These are phyloP conservation scores for Verticillium nubilum DNA, from an alignment of 2,329 filamentous ascomycete genomes.

Conservation along the genomic window DNA sequence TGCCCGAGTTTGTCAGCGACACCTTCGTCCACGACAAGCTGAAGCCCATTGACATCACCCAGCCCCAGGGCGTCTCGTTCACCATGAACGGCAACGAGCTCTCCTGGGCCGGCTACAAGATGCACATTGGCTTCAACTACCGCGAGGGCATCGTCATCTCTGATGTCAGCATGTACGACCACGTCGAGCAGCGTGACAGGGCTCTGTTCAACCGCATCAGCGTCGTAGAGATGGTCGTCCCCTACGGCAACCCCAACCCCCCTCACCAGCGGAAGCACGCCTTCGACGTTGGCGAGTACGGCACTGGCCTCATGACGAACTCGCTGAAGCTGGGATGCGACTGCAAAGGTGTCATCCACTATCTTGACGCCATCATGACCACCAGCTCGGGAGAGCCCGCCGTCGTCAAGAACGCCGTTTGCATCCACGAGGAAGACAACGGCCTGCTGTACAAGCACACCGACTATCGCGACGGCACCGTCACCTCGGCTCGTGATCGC, in stretches of 20 bases:
- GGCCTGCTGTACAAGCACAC: conserved; percentile 69
- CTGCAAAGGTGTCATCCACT: conserved; percentile 59
- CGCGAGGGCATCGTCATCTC: conserved; percentile 51
- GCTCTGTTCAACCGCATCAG: conserved; percentile 49
- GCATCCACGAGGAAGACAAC: conserved; percentile 64
- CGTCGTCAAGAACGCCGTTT: conserved; percentile 55
- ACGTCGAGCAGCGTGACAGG: conserved; percentile 24
- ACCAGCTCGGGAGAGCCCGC: conserved; percentile 45
- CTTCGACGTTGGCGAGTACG: conserved; percentile 64
- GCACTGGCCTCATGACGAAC: conserved; percentile 59
- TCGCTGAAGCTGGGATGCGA: conserved; percentile 64
- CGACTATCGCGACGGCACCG: conserved; percentile 58
- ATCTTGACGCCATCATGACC: conserved; percentile 44
- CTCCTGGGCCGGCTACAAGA: conserved; percentile 39
- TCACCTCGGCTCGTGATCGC: conserved; percentile 43
- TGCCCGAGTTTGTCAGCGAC: conserved; percentile 62
- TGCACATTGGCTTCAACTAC: conserved; percentile 54
- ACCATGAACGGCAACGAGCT: conserved; percentile 21
- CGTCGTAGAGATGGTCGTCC: conserved; percentile 54
- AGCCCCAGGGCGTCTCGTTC: conserved; percentile 59
- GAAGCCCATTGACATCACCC: conserved; percentile 57
- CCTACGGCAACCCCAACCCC: conserved; percentile 56
- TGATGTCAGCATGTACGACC: conserved; percentile 33
- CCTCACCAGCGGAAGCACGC: conserved; percentile 63
- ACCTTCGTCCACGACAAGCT: conserved; percentile 44